These are phyloP conservation scores for Elongisporangium prolatum DNA, from an alignment of 352 stramenopile species.

Conservation along the genomic window DNA sequence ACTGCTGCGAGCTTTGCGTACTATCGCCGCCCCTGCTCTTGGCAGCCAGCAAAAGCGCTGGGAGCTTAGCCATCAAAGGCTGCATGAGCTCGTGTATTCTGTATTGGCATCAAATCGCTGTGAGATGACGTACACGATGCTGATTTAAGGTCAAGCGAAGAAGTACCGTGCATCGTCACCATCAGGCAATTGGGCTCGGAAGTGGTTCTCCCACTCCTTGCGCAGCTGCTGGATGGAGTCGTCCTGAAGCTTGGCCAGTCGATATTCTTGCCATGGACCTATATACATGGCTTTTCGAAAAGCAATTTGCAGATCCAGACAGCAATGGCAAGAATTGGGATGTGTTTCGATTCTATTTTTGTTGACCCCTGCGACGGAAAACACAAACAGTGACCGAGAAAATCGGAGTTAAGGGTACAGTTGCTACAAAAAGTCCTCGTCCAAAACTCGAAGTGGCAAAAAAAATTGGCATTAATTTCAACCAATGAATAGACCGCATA, in stretches of 20 bases:
- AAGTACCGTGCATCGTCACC: slow-evolving; percentile 38
- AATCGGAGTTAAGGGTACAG: too few species aligned
- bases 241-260: slow-evolving; percentile 80
- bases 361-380: too few species aligned
- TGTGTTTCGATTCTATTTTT: background rate
- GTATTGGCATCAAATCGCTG: background rate
- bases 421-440: too few species aligned
- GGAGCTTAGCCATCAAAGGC: slow-evolving; percentile 64
- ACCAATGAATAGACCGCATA: too few species aligned
- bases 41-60: slow-evolving; percentile 50
- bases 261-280: slow-evolving; percentile 83
- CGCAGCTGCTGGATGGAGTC: slow-evolving; percentile 65
- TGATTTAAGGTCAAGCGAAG: background rate
- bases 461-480: too few species aligned
- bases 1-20: slow-evolving; percentile 18
- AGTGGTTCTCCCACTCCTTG: slow-evolving; percentile 57
- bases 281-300: slow-evolving; percentile 62
- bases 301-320: background rate
- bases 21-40: slow-evolving; percentile 19
- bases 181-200: slow-evolving; percentile 41
- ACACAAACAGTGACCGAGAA: too few species aligned
- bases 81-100: slow-evolving; percentile 80
- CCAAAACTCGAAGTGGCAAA: too few species aligned
- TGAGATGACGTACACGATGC: background rate
- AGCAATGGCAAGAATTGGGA: background rate